These are phyloP conservation scores for Debaryomyces subglobosus DNA, from an alignment of 1,139 yeast genomes.

Conservation along the genomic window DNA sequence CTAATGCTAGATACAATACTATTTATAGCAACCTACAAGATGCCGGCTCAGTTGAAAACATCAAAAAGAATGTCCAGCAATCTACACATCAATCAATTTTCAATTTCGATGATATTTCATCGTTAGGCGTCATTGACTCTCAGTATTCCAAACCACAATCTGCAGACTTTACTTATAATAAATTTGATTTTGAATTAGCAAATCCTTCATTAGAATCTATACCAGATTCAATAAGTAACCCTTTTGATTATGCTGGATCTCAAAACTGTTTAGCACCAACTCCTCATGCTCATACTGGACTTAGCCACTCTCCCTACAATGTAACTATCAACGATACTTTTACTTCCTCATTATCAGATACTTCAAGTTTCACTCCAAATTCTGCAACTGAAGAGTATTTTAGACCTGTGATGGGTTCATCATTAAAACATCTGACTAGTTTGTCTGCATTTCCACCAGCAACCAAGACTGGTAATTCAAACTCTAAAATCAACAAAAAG, in stretches of 20 bases:
- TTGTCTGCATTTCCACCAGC: conserved; percentile 6
- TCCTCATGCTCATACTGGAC: not conserved
- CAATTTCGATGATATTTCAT: conserved; percentile 1
- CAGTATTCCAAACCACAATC: conserved; percentile 6
- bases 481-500: conserved; percentile 12
- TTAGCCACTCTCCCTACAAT: conserved; percentile 4
- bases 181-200: conserved; percentile 7
- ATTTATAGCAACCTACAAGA: not conserved
- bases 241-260: not conserved
- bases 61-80: not conserved
- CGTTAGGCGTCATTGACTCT: conserved; percentile 5
- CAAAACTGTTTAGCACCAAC: not conserved
- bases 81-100: not conserved
- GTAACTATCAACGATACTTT: conserved; percentile 19
- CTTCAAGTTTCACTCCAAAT: conserved; percentile 25
- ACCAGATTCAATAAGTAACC: conserved; percentile 8
- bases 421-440: conserved; percentile 7
- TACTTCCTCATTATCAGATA: conserved; percentile 26
- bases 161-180: conserved; percentile 5
- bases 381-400: conserved; percentile 16
- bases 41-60: not conserved
- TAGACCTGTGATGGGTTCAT: conserved; percentile 6
- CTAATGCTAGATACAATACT: not conserved
- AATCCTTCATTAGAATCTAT: conserved; percentile 10
- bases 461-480: not conserved